Evolutionary conservation across 1,284 basidiomycete genomes (phyloP).

Genomic region (Hemileia vastatrix): DNA sequence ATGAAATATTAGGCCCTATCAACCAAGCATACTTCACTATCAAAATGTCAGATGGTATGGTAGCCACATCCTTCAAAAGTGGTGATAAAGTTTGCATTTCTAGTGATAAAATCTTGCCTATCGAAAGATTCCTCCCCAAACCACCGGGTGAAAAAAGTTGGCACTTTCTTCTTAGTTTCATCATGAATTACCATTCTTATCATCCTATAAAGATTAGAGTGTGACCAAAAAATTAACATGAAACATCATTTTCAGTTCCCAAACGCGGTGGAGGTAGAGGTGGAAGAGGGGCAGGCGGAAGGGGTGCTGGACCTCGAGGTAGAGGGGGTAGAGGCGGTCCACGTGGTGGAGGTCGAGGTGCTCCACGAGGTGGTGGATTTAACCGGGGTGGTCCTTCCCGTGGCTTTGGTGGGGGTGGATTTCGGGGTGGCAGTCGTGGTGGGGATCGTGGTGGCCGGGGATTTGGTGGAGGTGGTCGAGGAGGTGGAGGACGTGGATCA

Average conservation of each 20-base stretch:
- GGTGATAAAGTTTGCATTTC: slow-evolving; percentile 98
- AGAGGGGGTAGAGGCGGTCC: slow-evolving; percentile 17
- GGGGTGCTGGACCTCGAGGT: slow-evolving; percentile 21
- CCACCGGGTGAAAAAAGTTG: slow-evolving; percentile 60
- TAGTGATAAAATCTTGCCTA: slow-evolving; percentile 87
- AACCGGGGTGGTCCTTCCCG: slow-evolving; percentile 22
- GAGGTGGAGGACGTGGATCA: slow-evolving; percentile 48
- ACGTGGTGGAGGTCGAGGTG: slow-evolving; percentile 49
- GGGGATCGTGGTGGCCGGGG: slow-evolving; percentile 46
- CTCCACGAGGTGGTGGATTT: slow-evolving; percentile 47
- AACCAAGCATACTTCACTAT: slow-evolving; percentile 98
- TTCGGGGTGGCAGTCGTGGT: slow-evolving; percentile 30
- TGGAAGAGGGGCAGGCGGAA: slow-evolving; percentile 33
- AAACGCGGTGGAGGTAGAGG: slow-evolving; percentile 45
- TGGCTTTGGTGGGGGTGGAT: slow-evolving; percentile 37
- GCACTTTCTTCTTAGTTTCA: slow-evolving; percentile 27
- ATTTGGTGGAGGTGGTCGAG: slow-evolving; percentile 48
- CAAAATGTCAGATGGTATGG: slow-evolving; percentile 94
- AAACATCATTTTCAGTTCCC: slow-evolving; percentile 19
- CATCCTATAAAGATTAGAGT: background rate
- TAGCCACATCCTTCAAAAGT: slow-evolving; percentile 87
- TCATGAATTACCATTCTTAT: slow-evolving; percentile 22
- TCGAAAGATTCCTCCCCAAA: slow-evolving; percentile 95
- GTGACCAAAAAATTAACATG: slow-evolving; percentile 26
- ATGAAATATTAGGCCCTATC: slow-evolving; percentile 93